phyloP scores from a whole-genome alignment of 805 yeast genomes.

The Saturnispora gosingensis region DNA sequence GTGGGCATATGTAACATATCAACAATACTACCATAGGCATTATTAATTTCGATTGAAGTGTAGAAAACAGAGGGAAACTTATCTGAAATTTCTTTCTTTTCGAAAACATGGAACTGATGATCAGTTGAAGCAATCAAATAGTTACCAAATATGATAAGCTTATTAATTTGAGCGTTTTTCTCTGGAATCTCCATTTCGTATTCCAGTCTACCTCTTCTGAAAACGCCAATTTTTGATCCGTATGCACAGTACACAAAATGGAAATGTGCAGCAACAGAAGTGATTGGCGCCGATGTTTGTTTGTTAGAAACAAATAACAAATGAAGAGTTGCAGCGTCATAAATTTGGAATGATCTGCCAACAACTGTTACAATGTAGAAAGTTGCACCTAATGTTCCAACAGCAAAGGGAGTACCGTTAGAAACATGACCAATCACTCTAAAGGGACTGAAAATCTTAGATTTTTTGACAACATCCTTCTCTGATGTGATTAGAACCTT shows the following conservation, averaged over 20 bases:
- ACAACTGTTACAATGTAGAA: constrained; percentile 85
- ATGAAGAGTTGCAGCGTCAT: constrained; percentile 81
- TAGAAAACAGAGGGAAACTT: constrained; percentile 56
- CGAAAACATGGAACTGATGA: constrained; percentile 23
- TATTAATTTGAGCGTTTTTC: constrained; percentile 31
- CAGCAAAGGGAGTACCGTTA: constrained; percentile 73
- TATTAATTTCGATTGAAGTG: constrained; percentile 48
- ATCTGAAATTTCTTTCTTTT: constrained; percentile 22
- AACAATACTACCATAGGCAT: constrained; percentile 63
- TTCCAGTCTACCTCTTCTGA: constrained; percentile 68
- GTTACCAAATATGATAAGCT: constrained; percentile 66
- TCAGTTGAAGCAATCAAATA: constrained; percentile 52
- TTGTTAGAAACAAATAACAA: constrained; percentile 76
- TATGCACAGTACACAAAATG: constrained; percentile 77
- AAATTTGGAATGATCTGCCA: constrained; percentile 84
- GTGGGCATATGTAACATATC: constrained; percentile 80
- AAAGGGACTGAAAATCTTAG: constrained; percentile 75
- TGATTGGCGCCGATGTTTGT: constrained; percentile 63
- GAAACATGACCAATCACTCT: constrained; percentile 86
- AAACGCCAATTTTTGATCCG: constrained; percentile 65
- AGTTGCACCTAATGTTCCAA: constrained; percentile 81
- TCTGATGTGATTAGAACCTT: not conserved
- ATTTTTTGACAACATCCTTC: constrained; percentile 20
- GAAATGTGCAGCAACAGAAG: constrained; percentile 66
- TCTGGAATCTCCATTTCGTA: constrained; percentile 27